Conservation (phyloP, 83 land plant genomes). For the Picea mariana region DNA sequence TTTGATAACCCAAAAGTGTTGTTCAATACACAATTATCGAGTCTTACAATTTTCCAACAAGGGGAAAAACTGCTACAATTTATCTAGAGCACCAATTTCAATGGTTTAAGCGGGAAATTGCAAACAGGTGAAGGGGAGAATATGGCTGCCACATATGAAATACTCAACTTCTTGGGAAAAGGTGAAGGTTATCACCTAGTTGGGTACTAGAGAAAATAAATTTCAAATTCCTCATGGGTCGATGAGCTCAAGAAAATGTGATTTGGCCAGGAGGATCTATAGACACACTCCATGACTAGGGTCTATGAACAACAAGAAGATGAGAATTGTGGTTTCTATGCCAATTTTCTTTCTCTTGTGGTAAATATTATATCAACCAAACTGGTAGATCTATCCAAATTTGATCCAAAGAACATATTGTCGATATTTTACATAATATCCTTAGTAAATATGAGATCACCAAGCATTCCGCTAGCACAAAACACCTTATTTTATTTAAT, state of each 20-base stretch:
- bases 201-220: neutral
- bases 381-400: too few species aligned
- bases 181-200: neutral
- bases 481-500: too few species aligned
- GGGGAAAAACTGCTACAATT: neutral
- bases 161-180: neutral
- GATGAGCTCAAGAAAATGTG: neutral
- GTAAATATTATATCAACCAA: too few species aligned
- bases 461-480: too few species aligned
- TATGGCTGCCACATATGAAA: neutral
- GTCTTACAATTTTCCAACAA: constrained; percentile 5
- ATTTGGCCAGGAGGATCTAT: constrained; percentile 25
- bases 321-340: constrained; percentile 30
- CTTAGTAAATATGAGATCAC: too few species aligned
- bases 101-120: neutral
- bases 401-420: too few species aligned
- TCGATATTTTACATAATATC: too few species aligned
- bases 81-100: neutral
- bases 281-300: constrained; percentile 23
- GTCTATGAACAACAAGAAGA: neutral
- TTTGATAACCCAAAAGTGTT: neutral
- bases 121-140: neutral
- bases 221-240: neutral
- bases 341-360: too few species aligned
- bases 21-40: neutral